These are phyloP conservation scores for Mrakia frigida DNA, from an alignment of 768 basidiomycete genomes.

Conservation along the genomic window DNA sequence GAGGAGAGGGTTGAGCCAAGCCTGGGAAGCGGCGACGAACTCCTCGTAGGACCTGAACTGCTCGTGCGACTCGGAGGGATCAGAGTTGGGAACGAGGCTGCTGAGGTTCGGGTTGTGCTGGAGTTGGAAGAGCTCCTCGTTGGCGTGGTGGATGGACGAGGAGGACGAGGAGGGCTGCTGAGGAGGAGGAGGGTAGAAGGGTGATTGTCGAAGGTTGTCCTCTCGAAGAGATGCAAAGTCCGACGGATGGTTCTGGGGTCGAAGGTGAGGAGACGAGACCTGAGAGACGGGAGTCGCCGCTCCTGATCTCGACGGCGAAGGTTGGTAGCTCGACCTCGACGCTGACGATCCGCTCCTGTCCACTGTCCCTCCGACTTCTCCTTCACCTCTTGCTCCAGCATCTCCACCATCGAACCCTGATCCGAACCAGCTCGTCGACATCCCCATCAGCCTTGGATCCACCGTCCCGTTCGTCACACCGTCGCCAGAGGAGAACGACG, in stretches of 20 bases:
- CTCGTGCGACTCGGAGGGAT: neutral
- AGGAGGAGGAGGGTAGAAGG: neutral
- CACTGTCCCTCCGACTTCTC: too few species aligned
- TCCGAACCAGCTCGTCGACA: too few species aligned
- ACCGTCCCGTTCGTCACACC: too few species aligned
- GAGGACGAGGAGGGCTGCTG: neutral
- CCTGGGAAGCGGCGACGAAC: slow-evolving; percentile 1
- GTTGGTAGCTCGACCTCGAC: slow-evolving; percentile 3
- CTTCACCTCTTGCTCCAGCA: too few species aligned
- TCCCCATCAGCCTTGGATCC: too few species aligned
- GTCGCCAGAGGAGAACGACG: too few species aligned
- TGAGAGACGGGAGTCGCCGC: neutral
- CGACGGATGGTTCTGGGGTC: neutral
- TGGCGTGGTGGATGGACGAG: neutral
- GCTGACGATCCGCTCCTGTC: slow-evolving; percentile 10
- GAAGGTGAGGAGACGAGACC: neutral
- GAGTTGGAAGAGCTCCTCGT: neutral
- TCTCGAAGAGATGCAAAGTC: neutral
- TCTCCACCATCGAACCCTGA: too few species aligned
- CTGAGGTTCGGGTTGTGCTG: neutral
- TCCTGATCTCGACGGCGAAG: neutral
- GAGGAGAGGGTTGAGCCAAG: neutral
- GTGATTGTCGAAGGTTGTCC: neutral
- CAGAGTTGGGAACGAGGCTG: neutral
- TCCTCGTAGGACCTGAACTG: slow-evolving; percentile 6